Evolutionary conservation across 768 basidiomycete species (phyloP), one percentile per base, ranked within the genome.

Genomic region (Suillus sp.): DNA sequence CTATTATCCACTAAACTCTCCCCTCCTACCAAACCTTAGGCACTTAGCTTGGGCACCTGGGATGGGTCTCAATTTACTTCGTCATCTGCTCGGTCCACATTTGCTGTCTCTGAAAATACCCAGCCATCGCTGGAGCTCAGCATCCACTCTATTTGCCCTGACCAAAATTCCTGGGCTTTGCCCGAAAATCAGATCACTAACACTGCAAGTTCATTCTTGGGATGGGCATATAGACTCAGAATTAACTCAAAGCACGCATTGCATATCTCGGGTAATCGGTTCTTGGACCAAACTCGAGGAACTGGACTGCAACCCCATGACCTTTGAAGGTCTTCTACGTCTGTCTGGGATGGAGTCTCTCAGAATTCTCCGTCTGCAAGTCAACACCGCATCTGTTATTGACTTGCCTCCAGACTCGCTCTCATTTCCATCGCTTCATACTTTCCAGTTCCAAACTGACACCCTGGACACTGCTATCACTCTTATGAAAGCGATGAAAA

Each of bases 1-100:
- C 55, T 56, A 56, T 56, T 56, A 56, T 25, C 4, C 55, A 38
- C 16, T 56, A 16, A 37, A 37, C 25, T 38, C 55, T 16, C 55
- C 37, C 25, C 22, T 56, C 37, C 37, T 56, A 18, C 55, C 55
- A 2, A 56, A 56, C 5, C 55, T 56, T 37, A 56, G 35, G 55
- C 55, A 56, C 22, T 56, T 56, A 56, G 22, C 35, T 56, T 56
- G 55, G 55, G 55, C 55, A 4, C 55, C 55, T 38, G 35, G 35
- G 16, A 38, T 25, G 37, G 37, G 55, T 11, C 37, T 56, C 55
- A 56, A 37, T 18, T 20, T 56, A 18, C 55, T 56, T 18, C 55
- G 55, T 18, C 55, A 38, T 56, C 55, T 56, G 22, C 55, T 56
- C 55, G 25, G 55, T 38, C 55, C 55, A 38, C 55, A 56, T 27